Evolutionary conservation across 805 yeast species (phyloP).

Genomic region (Geotrichum ghanense): DNA sequence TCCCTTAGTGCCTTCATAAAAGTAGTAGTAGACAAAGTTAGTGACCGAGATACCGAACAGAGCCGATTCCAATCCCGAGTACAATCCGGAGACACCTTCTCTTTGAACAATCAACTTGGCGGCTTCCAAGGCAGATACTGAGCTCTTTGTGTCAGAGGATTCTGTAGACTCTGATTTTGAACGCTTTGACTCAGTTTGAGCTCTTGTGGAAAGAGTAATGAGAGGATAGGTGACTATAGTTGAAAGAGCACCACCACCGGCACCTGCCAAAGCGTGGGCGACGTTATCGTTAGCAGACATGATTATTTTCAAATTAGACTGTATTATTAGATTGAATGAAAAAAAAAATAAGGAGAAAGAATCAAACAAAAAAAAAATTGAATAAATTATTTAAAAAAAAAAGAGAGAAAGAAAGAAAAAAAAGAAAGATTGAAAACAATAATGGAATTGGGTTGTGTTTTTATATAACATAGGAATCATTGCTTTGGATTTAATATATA

Average conservation of each 20-base stretch:
- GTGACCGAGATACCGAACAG: slow-evolving; percentile 76
- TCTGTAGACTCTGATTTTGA: slow-evolving; percentile 17
- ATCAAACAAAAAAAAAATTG: background rate
- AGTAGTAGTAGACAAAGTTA: slow-evolving; percentile 82
- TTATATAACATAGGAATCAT: too few relatives aligned
- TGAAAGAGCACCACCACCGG: slow-evolving; percentile 83
- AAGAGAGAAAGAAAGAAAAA: background rate
- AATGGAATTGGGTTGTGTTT: too few relatives aligned
- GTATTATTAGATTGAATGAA: background rate
- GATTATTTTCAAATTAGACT: too few relatives aligned
- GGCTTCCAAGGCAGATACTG: slow-evolving; percentile 26
- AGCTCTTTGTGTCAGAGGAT: slow-evolving; percentile 9
- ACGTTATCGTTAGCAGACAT: slow-evolving; percentile 35
- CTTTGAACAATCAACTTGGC: slow-evolving; percentile 38
- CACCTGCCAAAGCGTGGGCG: slow-evolving; percentile 91
- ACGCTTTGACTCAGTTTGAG: slow-evolving; percentile 51
- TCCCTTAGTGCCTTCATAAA: slow-evolving; percentile 58
- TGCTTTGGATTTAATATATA: too few relatives aligned
- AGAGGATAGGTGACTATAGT: slow-evolving; percentile 85
- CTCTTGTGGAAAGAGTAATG: slow-evolving; percentile 75
- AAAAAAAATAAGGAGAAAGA: background rate
- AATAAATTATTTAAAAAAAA: background rate
- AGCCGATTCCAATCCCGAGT: slow-evolving; percentile 82
- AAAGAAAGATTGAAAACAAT: too few relatives aligned
- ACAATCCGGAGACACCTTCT: slow-evolving; percentile 59